Percentiles rank a stretch among this genome's conserved stretches.
Conservation (phyloP, 2,329 filamentous ascomycete species). For the Talaromyces sp. region DNA sequence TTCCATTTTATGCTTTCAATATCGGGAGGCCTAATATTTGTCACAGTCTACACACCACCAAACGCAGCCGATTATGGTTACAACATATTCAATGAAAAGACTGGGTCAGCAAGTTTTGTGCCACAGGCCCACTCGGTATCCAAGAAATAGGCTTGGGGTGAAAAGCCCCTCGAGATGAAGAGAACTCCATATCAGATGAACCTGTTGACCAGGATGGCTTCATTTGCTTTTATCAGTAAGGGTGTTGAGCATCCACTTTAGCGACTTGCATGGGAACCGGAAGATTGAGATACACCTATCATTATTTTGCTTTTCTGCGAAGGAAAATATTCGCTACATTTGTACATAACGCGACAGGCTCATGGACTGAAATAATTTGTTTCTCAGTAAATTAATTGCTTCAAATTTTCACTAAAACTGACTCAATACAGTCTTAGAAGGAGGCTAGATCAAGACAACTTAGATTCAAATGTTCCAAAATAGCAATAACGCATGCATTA, state of each 20-base stretch:
- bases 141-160: background rate
- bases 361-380: no score
- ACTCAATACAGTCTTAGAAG: no score
- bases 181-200: background rate
- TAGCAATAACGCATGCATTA: no score
- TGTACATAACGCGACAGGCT: no score
- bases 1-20: background rate
- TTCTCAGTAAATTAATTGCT: no score
- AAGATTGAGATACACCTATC: background rate
- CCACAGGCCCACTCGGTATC: slow-evolving; percentile 26
- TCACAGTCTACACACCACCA: slow-evolving; percentile 35
- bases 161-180: background rate
- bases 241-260: slow-evolving; percentile 1
- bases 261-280: background rate
- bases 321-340: background rate
- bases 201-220: background rate
- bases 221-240: background rate
- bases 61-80: slow-evolving; percentile 39
- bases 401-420: no score
- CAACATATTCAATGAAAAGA: slow-evolving; percentile 33
- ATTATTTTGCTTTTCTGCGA: background rate
- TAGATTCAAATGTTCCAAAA: no score
- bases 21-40: background rate
- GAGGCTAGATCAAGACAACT: no score
- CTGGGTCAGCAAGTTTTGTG: slow-evolving; percentile 31